phyloP scores from a whole-genome alignment of 352 stramenopile species.

The Phytophthora pinifolia region DNA sequence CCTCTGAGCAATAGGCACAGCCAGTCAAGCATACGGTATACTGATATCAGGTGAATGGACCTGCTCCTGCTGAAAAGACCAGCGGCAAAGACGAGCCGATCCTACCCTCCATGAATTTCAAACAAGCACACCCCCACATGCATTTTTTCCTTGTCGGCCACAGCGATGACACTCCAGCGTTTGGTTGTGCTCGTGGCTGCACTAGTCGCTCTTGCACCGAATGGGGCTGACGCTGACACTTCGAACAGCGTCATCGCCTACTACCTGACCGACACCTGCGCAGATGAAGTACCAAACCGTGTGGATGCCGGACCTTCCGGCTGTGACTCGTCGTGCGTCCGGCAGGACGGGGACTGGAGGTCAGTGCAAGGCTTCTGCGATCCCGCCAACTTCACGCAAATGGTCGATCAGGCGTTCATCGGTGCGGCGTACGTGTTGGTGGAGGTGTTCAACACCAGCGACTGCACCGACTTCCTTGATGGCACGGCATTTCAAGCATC shows the following conservation, averaged over 20 bases:
- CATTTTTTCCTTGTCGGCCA: too few species aligned
- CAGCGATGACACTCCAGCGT: too few species aligned
- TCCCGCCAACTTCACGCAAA: background rate
- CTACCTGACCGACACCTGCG: background rate
- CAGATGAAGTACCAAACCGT: background rate
- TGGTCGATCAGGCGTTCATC: background rate
- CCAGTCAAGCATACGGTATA: too few species aligned
- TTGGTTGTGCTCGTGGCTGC: background rate
- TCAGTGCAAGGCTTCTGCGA: conserved; percentile 1
- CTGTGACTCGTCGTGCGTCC: background rate
- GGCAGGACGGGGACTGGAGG: background rate
- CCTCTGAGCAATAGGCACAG: too few species aligned
- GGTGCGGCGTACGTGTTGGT: background rate
- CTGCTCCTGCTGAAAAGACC: too few species aligned
- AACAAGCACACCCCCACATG: too few species aligned
- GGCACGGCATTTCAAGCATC: background rate
- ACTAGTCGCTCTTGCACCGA: background rate
- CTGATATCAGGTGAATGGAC: too few species aligned
- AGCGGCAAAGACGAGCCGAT: too few species aligned
- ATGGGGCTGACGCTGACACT: background rate
- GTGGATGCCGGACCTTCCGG: background rate
- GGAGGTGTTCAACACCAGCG: conserved; percentile 2
- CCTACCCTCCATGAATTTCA: too few species aligned
- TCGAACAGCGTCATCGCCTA: background rate
- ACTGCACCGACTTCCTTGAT: background rate